Evolutionary conservation across 1,139 yeast species (phyloP).

Genomic region (Yamadazyma membranifaciens): DNA sequence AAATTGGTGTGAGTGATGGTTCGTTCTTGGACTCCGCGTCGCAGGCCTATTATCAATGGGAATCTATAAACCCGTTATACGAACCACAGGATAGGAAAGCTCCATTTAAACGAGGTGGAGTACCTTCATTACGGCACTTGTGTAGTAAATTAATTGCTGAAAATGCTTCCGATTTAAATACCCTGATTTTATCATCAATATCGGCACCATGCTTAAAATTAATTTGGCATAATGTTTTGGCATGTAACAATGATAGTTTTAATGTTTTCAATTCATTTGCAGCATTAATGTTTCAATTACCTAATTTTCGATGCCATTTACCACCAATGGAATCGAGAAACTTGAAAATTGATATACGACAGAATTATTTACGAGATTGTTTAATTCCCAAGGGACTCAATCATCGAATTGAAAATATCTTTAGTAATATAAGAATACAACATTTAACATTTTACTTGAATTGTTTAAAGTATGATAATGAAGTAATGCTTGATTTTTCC

Average conservation of each 20-base stretch:
- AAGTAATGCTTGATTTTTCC: slow-evolving; percentile 14
- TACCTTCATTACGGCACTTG: slow-evolving; percentile 11
- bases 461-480: slow-evolving; percentile 7
- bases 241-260: slow-evolving; percentile 29
- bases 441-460: slow-evolving; percentile 21
- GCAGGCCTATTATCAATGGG: slow-evolving; percentile 21
- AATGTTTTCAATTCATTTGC: slow-evolving; percentile 30
- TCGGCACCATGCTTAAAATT: slow-evolving; percentile 30
- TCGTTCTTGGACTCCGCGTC: slow-evolving; percentile 17
- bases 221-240: slow-evolving; percentile 34
- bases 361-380: slow-evolving; percentile 9
- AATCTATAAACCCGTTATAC: slow-evolving; percentile 9
- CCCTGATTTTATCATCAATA: slow-evolving; percentile 21
- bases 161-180: slow-evolving; percentile 22
- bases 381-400: slow-evolving; percentile 8
- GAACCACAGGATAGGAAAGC: slow-evolving; percentile 3
- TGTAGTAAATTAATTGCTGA: slow-evolving; percentile 32
- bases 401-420: slow-evolving; percentile 37
- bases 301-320: slow-evolving; percentile 27
- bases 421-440: slow-evolving; percentile 24
- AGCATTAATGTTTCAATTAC: slow-evolving; percentile 16
- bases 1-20: slow-evolving; percentile 10
- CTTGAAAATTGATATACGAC: slow-evolving; percentile 8
- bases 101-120: slow-evolving; percentile 4
- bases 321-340: slow-evolving; percentile 7